Evolutionary conservation across 768 basidiomycete species (phyloP).

Genomic region (Rhizopogon salebrosus): DNA sequence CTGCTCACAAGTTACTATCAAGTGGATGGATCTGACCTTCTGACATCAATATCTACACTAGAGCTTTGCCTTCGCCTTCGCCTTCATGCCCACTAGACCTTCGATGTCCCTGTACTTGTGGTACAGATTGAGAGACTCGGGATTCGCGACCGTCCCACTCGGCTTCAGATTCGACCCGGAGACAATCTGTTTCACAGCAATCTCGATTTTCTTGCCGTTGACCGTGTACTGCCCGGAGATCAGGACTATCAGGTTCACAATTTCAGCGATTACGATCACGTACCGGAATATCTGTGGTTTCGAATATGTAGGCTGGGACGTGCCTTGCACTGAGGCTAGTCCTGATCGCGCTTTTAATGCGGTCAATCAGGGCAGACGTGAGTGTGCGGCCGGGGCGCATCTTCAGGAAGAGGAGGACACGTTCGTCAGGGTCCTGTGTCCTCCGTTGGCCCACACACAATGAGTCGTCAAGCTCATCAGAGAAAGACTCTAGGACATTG

Average conservation of each 20-base stretch:
- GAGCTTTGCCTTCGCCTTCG: constrained; percentile 11
- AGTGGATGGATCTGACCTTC: neutral
- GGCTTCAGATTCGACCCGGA: constrained; percentile 59
- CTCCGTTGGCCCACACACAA: constrained; percentile 72
- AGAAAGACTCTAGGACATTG: constrained; percentile 56
- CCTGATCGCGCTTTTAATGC: constrained; percentile 55
- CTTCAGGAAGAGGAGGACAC: constrained; percentile 73
- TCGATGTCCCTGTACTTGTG: constrained; percentile 58
- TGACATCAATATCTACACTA: neutral
- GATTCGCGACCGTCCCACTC: constrained; percentile 73
- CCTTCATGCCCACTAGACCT: constrained; percentile 11
- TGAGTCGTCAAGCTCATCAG: constrained; percentile 53
- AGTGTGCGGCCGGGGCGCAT: constrained; percentile 46
- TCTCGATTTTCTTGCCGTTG: constrained; percentile 76
- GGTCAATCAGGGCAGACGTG: constrained; percentile 35
- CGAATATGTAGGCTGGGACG: constrained; percentile 66
- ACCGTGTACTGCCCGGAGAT: constrained; percentile 53
- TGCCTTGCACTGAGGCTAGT: constrained; percentile 63
- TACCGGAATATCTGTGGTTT: constrained; percentile 64
- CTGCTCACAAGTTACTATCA: neutral
- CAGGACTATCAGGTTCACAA: neutral
- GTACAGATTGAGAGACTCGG: constrained; percentile 58
- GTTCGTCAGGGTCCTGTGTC: constrained; percentile 59
- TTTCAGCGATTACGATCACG: constrained; percentile 23
- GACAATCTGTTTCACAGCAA: constrained; percentile 73